Conservation (phyloP, 2,329 filamentous ascomycete genomes). For the Colletotrichum sp. region DNA sequence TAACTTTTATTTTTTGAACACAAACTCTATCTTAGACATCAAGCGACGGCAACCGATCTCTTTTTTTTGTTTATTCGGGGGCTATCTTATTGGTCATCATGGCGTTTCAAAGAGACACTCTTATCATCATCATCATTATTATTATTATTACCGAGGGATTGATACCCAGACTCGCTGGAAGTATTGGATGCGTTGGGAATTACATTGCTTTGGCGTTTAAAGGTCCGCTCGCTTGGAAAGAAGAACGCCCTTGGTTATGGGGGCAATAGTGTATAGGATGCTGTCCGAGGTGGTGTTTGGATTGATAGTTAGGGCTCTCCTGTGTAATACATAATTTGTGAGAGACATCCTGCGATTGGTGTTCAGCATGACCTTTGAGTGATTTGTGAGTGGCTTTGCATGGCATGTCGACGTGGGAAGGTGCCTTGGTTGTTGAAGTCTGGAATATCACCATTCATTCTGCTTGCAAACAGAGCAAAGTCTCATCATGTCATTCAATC, state of each 20-base stretch:
- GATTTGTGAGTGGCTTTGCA: background rate
- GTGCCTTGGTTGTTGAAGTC: background rate
- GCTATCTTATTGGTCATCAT: background rate
- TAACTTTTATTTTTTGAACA: background rate
- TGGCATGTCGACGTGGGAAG: background rate
- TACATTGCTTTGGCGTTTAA: conserved; percentile 2
- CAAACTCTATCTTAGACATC: background rate
- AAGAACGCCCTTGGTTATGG: background rate
- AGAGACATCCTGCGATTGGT: background rate
- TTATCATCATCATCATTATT: background rate
- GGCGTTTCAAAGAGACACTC: background rate
- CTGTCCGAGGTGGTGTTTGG: background rate
- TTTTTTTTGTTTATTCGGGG: background rate
- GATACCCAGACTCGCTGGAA: conserved; percentile 20
- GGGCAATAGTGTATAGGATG: background rate
- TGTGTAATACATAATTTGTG: conserved; percentile 14
- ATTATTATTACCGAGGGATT: background rate
- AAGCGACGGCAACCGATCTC: conserved; percentile 7
- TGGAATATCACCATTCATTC: background rate
- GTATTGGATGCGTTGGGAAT: background rate
- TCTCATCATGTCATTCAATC: background rate
- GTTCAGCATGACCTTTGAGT: background rate
- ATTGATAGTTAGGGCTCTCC: background rate
- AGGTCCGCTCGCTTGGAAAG: background rate
- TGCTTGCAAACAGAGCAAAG: background rate